These are phyloP conservation scores for Capronia coronata DNA, from an alignment of 2,329 filamentous ascomycete species.

Conservation along the genomic window DNA sequence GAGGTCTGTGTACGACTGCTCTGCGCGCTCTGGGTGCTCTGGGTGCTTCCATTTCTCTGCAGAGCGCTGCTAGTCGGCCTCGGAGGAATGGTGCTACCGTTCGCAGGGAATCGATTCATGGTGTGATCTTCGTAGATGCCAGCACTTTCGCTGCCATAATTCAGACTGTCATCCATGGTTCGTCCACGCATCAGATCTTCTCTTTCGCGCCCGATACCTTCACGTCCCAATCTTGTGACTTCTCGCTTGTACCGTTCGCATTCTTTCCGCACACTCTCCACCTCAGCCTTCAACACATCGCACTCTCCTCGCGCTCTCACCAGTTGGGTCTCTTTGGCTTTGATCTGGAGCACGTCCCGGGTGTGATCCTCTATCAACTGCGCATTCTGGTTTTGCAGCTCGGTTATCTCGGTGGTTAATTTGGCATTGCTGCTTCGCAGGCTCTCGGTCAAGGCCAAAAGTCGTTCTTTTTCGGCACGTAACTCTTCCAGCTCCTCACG, in stretches of 20 bases:
- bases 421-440: constrained; percentile 73
- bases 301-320: constrained; percentile 85
- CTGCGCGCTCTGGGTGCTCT: constrained; percentile 15
- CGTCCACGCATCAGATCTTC: constrained; percentile 26
- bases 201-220: constrained; percentile 31
- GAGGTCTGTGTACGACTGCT: constrained; percentile 11
- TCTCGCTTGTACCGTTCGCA: constrained; percentile 91
- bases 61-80: constrained; percentile 23
- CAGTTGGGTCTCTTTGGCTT: constrained; percentile 95
- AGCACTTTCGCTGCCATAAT: constrained; percentile 50
- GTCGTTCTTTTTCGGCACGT: constrained; percentile 71
- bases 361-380: constrained; percentile 96
- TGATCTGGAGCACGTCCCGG: constrained; percentile 88
- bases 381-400: constrained; percentile 94
- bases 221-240: constrained; percentile 50
- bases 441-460: constrained; percentile 70
- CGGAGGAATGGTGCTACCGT: constrained; percentile 12
- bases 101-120: constrained; percentile 27
- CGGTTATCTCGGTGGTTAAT: constrained; percentile 78
- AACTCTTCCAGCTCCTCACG: constrained; percentile 88
- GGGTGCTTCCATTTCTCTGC: constrained; percentile 25
- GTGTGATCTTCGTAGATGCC: constrained; percentile 37
- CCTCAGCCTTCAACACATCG: constrained; percentile 78
- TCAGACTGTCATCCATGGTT: constrained; percentile 46
- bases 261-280: constrained; percentile 77